Evolutionary conservation across 805 yeast genomes (phyloP).

Genomic region (Candida piceae): DNA sequence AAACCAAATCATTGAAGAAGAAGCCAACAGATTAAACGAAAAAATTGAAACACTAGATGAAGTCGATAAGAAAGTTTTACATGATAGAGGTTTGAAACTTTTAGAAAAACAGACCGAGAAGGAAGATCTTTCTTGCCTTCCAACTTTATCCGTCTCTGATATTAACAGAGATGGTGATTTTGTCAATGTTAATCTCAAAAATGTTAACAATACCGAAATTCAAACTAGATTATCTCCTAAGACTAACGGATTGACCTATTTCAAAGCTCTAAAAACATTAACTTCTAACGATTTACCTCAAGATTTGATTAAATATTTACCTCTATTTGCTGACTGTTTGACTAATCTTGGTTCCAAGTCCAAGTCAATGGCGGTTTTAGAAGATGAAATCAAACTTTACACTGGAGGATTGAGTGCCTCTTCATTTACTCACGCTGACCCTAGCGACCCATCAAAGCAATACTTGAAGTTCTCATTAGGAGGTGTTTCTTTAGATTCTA

Average conservation of each 20-base stretch:
- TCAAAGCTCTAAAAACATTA: conserved; percentile 61
- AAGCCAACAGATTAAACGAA: conserved; percentile 42
- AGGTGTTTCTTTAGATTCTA: conserved; percentile 68
- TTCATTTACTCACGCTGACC: conserved; percentile 50
- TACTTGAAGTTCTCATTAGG: conserved; percentile 50
- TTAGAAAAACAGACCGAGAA: conserved; percentile 57
- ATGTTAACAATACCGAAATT: conserved; percentile 12
- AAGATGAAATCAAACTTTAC: conserved; percentile 71
- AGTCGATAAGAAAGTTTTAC: conserved; percentile 53
- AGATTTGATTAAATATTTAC: conserved; percentile 61
- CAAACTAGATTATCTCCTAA: conserved; percentile 31
- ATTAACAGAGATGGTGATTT: conserved; percentile 55
- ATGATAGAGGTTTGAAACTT: conserved; percentile 53
- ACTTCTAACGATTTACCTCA: conserved; percentile 46
- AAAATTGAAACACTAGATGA: conserved; percentile 43
- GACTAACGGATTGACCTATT: conserved; percentile 79
- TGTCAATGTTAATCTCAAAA: conserved; percentile 29
- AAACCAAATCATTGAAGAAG: conserved; percentile 47
- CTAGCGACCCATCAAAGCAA: conserved; percentile 42
- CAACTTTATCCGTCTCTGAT: conserved; percentile 70
- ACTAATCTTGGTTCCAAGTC: conserved; percentile 80
- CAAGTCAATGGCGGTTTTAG: conserved; percentile 73
- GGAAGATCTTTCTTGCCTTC: conserved; percentile 76
- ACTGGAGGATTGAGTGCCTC: conserved; percentile 84
- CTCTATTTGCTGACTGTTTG: conserved; percentile 73